Conservation (phyloP, 805 yeast species). For the Metschnikowia arizonensis region DNA sequence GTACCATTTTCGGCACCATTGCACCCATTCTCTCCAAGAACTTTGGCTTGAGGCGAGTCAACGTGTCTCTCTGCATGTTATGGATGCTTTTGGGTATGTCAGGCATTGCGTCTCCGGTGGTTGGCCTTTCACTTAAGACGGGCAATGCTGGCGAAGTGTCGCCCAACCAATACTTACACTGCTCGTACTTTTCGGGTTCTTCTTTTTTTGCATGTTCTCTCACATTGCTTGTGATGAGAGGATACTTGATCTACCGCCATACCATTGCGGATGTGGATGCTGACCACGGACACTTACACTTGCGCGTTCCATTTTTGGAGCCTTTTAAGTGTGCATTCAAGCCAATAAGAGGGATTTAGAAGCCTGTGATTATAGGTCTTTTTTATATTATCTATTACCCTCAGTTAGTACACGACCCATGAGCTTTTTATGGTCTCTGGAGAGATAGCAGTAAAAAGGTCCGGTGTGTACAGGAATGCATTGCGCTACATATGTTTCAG, state of each 20-base stretch:
- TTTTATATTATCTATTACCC: too few relatives aligned
- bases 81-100: conserved; percentile 51
- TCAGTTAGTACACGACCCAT: too few relatives aligned
- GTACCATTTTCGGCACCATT: conserved; percentile 54
- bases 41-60: conserved; percentile 51
- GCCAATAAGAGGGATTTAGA: conserved; percentile 6
- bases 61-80: conserved; percentile 46
- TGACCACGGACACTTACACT: conserved; percentile 18
- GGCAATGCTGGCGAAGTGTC: conserved; percentile 23
- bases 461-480: too few relatives aligned
- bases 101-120: conserved; percentile 55
- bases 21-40: conserved; percentile 50
- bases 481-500: too few relatives aligned
- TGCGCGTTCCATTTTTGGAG: conserved; percentile 13
- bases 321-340: conserved; percentile 13
- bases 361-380: background rate
- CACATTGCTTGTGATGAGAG: conserved; percentile 45
- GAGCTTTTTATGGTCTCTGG: too few relatives aligned
- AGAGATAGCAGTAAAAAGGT: too few relatives aligned
- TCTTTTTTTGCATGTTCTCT: conserved; percentile 46
- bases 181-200: conserved; percentile 58
- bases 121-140: conserved; percentile 50
- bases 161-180: conserved; percentile 47
- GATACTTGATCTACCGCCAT: conserved; percentile 53
- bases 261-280: conserved; percentile 11